These are phyloP conservation scores for Bacidia gigantensis DNA, from an alignment of 495 filamentous ascomycete species.

Conservation along the genomic window DNA sequence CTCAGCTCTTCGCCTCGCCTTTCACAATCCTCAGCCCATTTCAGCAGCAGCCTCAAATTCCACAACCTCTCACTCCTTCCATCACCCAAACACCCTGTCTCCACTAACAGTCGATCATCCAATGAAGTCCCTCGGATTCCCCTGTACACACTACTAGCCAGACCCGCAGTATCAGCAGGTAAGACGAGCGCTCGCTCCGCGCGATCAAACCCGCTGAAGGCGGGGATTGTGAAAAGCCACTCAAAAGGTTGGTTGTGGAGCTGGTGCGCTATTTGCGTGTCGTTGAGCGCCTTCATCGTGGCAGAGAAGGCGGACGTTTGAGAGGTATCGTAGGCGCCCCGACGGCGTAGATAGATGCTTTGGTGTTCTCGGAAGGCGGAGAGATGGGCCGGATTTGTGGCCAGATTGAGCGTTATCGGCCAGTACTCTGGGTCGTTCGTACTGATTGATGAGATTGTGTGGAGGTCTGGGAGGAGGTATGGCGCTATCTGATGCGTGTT, in stretches of 20 bases:
- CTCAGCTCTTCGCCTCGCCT: conserved; percentile 24
- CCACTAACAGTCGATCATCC: conserved; percentile 62
- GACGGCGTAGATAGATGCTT: conserved; percentile 67
- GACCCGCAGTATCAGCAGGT: conserved; percentile 30
- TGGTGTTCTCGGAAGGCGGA: conserved; percentile 61
- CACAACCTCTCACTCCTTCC: conserved; percentile 54
- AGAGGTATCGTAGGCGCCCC: conserved; percentile 54
- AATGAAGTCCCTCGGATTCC: conserved; percentile 50
- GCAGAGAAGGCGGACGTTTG: conserved; percentile 60
- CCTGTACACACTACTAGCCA: conserved; percentile 24
- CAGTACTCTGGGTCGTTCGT: conserved; percentile 66
- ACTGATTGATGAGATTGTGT: conserved; percentile 48
- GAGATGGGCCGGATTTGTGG: conserved; percentile 43
- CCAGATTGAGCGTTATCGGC: conserved; percentile 72
- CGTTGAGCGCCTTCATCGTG: conserved; percentile 50
- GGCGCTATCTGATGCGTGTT: conserved; percentile 42
- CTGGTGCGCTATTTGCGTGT: conserved; percentile 18
- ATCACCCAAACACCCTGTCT: conserved; percentile 44
- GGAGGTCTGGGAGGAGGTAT: conserved; percentile 71
- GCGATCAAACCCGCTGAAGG: conserved; percentile 52
- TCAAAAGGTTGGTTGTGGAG: conserved; percentile 40
- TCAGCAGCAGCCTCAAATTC: conserved; percentile 66
- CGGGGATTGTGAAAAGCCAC: conserved; percentile 59
- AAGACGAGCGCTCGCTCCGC: conserved; percentile 67
- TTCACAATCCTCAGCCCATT: conserved; percentile 51